phyloP scores from a whole-genome alignment of 2,329 filamentous ascomycete species.

The Aspergillus quadricinctus region DNA sequence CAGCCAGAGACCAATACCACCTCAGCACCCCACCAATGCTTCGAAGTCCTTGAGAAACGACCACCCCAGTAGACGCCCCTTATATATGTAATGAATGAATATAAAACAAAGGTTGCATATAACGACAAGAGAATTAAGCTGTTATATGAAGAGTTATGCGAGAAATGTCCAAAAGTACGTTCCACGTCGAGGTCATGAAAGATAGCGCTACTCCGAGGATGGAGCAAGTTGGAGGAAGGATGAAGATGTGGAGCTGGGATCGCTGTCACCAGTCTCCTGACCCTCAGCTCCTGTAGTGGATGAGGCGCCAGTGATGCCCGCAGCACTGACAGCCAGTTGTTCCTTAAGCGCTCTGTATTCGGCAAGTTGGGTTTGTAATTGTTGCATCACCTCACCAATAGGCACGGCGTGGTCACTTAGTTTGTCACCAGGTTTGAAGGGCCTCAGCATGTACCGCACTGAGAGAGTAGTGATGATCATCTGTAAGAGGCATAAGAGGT shows the following conservation, averaged over 20 bases:
- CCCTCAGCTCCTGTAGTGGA: slow-evolving; percentile 10
- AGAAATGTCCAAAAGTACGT: slow-evolving; percentile 10
- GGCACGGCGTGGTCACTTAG: slow-evolving; percentile 72
- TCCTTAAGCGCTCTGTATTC: slow-evolving; percentile 40
- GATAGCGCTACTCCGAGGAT: slow-evolving; percentile 7
- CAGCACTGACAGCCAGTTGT: slow-evolving; percentile 29
- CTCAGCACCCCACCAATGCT: slow-evolving; percentile 27
- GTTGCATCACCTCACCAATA: slow-evolving; percentile 61
- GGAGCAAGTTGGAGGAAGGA: slow-evolving; percentile 23
- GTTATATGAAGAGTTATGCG: neutral
- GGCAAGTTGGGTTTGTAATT: slow-evolving; percentile 38
- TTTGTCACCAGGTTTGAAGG: slow-evolving; percentile 57
- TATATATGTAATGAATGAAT: slow-evolving; percentile 8
- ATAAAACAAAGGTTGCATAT: slow-evolving; percentile 6
- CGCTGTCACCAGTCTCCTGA: slow-evolving; percentile 15
- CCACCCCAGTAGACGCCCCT: slow-evolving; percentile 23
- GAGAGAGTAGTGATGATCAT: slow-evolving; percentile 75
- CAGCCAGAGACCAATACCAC: slow-evolving; percentile 14
- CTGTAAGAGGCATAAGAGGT: slow-evolving; percentile 42
- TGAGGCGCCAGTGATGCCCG: slow-evolving; percentile 18
- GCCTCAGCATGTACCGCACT: slow-evolving; percentile 72
- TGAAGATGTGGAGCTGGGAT: slow-evolving; percentile 23
- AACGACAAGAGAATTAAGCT: slow-evolving; percentile 1
- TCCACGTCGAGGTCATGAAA: slow-evolving; percentile 8
- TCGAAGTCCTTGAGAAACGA: slow-evolving; percentile 15